Evolutionary conservation across 176 grass and related monocot species (phyloP), one percentile per base, ranked within the genome.

Genomic region (Secale cereale): DNA sequence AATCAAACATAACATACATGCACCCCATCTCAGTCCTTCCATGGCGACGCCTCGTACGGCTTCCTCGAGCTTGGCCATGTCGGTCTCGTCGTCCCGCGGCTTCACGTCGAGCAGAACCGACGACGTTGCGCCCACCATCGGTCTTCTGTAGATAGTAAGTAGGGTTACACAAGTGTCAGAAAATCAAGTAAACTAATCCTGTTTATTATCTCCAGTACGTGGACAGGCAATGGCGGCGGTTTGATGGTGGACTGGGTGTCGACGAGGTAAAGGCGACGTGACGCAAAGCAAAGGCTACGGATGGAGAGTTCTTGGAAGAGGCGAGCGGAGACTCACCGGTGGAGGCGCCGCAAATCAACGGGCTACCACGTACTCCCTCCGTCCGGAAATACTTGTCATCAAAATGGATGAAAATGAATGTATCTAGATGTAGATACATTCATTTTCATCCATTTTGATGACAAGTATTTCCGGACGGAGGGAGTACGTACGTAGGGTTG

Each of bases 21-120:
- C 74, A 7, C 74, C 74, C 74, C 73, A 57, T 29, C 29, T 54
- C 10, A 77, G 1, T 1, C 48, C 74, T n/a, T 77, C 28, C 29
- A 77, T 77, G 28, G 48, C 7, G 2, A 77, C 48, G 28, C 48
- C 3, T 7, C 74, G 28, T 0, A 57, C 74, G 4, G 48, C 48
- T 0, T 77, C 46, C 74, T 57, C 29, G 48, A 77, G 74, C 74
- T 77, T 77, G 74, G 74, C 29, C 74, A 76, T 52, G 43, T 76
- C 74, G 46, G 74, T 76, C 29, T 76, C 74, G 29, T 76, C 46
- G 28, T 10, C 74, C 46, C 74, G 57, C 0, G 74, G 74, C 48
- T 76, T 76, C 19, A 76, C 74, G 28, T 76, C 74, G 3, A 76
- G 74, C 46, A 76, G 19, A 13, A 76, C 28, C 10, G 74, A 76